Base-by-base conservation (phyloP, 2,329 filamentous ascomycete species). In the Colletotrichum cuscutae region DNA sequence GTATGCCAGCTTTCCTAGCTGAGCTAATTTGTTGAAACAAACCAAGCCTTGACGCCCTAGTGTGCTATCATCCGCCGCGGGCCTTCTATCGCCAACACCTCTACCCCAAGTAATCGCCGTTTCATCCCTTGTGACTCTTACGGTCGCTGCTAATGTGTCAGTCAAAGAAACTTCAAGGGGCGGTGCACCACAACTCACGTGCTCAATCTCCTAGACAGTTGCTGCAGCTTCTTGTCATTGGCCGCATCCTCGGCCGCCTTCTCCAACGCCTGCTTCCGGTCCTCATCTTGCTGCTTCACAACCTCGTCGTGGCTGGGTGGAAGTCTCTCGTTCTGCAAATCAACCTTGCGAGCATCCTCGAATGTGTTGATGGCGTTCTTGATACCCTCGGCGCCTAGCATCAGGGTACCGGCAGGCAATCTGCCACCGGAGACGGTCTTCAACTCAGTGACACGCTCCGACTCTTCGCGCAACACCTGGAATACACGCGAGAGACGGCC, bases 291-390 rank as follows among this genome's bases (percentile, higher is more conserved):
- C 81, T 93, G 94, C 83, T 92, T 92, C 75, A 92, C 89, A 24
- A 98, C 95, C 83, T 99, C 97, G 61, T 98, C 96, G 74, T 97
- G 94, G 75, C 91, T 97, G 0, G 97, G 97, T 62, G 97, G 97
- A 76, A 99, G 87, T 75, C 95, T 90, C 85, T 99, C 97, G 82
- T 99, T 99, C 85, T 98, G 95, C 75, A 98, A 80, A 85, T 99
- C 97, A 61, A 99, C 95, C 87, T 98, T 98, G 75, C 95, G 90
- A 19, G 97, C 97, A 82, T 99, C 97, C 82, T 99, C 97, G 77
- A 99, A 99, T 77, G 91, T 97, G 84, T 91, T 96, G 78, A 99
- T 99, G 42, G 97, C 97, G 79, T 98, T 95, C 88, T 98, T 99
- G 87, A 98, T 98, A 72, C 97, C 97, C 84, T 99, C 97, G 1